These are phyloP conservation scores for Meyerozyma elateridarum DNA, from an alignment of 1,139 yeast genomes.

Conservation along the genomic window DNA sequence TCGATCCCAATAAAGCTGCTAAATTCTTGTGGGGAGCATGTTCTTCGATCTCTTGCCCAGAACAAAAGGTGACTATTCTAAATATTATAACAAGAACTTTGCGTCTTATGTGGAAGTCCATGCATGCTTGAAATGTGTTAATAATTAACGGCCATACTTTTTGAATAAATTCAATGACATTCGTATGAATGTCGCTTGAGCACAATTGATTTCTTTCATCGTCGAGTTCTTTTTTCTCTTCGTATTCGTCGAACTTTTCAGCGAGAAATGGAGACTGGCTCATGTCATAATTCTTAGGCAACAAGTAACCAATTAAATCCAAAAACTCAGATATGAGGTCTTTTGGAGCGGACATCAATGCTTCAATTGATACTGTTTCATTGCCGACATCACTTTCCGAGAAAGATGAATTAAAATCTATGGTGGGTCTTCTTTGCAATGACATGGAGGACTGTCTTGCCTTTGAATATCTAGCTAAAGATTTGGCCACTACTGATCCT, in stretches of 20 bases:
- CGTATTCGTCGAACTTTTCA: conserved; percentile 20
- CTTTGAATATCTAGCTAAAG: conserved; percentile 38
- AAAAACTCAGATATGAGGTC: conserved; percentile 56
- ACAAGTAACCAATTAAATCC: conserved; percentile 50
- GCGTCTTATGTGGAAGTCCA: conserved; percentile 63
- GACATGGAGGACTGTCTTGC: conserved; percentile 9
- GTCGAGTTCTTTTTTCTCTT: conserved; percentile 19
- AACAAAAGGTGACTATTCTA: conserved; percentile 41
- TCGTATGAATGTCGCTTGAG: not conserved
- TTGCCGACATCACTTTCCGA: conserved; percentile 9
- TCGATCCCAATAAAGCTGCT: conserved; percentile 56
- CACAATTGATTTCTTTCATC: conserved; percentile 14
- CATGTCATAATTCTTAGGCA: conserved; percentile 43
- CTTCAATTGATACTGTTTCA: conserved; percentile 50
- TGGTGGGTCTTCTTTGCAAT: conserved; percentile 2
- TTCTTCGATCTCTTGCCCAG: conserved; percentile 10
- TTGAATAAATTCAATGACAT: conserved; percentile 36
- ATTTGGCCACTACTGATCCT: conserved; percentile 38
- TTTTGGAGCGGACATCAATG: conserved; percentile 72
- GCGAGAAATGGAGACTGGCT: conserved; percentile 30
- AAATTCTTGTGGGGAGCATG: conserved; percentile 25
- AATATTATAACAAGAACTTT: conserved; percentile 53
- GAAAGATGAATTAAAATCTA: conserved; percentile 5
- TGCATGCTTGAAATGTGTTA: conserved; percentile 70
- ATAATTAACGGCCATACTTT: conserved; percentile 57